Base-by-base conservation (phyloP, 2,329 filamentous ascomycete genomes). In the Hymenoscyphus linearis region DNA sequence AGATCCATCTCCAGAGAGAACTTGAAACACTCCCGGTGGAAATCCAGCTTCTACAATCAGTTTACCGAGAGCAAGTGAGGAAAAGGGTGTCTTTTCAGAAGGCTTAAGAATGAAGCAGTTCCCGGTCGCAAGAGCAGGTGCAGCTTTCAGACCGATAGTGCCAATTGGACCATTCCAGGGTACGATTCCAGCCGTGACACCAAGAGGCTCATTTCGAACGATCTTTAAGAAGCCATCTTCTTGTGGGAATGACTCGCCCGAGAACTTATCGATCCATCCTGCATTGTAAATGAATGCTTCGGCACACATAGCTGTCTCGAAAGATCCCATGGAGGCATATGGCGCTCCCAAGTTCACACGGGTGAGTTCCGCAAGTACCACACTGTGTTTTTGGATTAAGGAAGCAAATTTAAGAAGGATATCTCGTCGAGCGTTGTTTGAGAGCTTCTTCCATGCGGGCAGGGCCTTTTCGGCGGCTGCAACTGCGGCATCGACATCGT, bases 61-160 rank as follows among this genome's bases (percentile, higher is more conserved):
- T 12, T 58, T 35, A 54, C 74, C 77, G 61, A 83, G 75, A 62
- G 82, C 82, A 58, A 85, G 71, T 27, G 78, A 75, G 37, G 77
- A 73, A 57, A 89, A 73, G 0, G 85, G 85, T 0, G 85, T 83
- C 66, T 85, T 80, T 74, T 88, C 85, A 62, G 81, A 84, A 10
- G 82, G 82, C 74, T 88, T 88, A 34, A 87, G 70, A 2, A 88
- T 73, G 47, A 88, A 79, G 25, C 78, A 79, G 69, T 85, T 85
- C 0, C 84, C 84, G 0, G 82, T 81, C 0, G 82, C 83, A 34
- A 88, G 74, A 0, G 84, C 85, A 0, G 85, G 83, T 2, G 82
- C 84, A 36, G 85, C 73, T 72, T 88, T 87, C 50, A 79, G 73
- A 71, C 73, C 70, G 18, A 80, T 75, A 61, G 79, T 78, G 1